Percentiles rank a stretch among this genome's conserved stretches.
phyloP scores from a whole-genome alignment of 306 rosid species.

The Amphicarpaea edgeworthii region DNA sequence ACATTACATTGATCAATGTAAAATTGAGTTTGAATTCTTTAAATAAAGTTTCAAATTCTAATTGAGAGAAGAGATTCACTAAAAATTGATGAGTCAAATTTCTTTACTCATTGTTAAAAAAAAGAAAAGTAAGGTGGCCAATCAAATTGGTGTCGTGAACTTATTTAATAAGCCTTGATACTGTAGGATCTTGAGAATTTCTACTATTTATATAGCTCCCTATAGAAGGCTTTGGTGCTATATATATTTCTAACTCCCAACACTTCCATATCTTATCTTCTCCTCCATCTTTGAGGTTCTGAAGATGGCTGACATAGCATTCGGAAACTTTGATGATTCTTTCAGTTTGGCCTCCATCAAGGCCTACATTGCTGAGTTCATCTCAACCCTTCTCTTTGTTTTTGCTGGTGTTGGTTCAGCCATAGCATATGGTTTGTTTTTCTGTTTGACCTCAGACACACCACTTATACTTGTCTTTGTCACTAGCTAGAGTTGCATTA shows the following conservation, averaged over 20 bases:
- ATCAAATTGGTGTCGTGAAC: conserved; percentile 40
- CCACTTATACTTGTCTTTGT: background rate
- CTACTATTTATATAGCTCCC: conserved; percentile 37
- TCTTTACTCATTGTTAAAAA: no score
- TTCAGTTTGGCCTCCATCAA: conserved; percentile 70
- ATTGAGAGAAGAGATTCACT: no score
- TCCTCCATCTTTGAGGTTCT: conserved; percentile 29
- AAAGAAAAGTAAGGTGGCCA: background rate
- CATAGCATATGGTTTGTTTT: conserved; percentile 72
- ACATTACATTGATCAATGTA: no score
- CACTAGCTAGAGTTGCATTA: background rate
- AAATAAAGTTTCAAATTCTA: no score
- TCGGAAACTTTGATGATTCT: conserved; percentile 78
- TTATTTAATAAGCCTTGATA: conserved; percentile 27
- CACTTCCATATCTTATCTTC: conserved; percentile 39
- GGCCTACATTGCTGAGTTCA: conserved; percentile 91
- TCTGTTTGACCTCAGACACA: conserved; percentile 1
- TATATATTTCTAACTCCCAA: conserved; percentile 33
- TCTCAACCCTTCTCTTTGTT: conserved; percentile 90
- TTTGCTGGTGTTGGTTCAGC: conserved; percentile 93
- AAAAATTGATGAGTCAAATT: no score
- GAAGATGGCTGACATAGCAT: conserved; percentile 77
- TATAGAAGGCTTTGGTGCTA: conserved; percentile 45
- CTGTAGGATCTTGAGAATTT: conserved; percentile 22
- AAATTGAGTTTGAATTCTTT: no score